A percentile compares a stretch with the other conserved stretches of the same genome.
Conservation (phyloP, 768 basidiomycete species). For the Exidia glandulosa region DNA sequence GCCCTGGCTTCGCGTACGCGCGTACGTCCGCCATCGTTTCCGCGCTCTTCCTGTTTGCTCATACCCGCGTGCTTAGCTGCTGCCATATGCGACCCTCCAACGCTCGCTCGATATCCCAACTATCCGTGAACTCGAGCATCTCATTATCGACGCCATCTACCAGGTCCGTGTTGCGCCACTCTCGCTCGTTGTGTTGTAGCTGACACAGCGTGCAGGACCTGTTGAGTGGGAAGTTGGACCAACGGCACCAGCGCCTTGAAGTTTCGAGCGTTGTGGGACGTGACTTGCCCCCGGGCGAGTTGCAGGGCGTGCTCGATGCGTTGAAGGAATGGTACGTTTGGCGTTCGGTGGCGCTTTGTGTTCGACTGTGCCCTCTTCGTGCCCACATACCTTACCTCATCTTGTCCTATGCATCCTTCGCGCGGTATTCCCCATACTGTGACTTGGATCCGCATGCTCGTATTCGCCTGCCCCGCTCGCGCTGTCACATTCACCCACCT, state of each 20-base stretch:
- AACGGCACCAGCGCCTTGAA: conserved; percentile 80
- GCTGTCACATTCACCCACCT: too few species aligned
- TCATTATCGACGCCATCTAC: conserved; percentile 96
- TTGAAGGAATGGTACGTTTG: conserved; percentile 54
- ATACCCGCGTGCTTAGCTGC: conserved; percentile 38
- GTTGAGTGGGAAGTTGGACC: conserved; percentile 85
- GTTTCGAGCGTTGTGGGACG: conserved; percentile 89
- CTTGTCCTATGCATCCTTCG: too few species aligned
- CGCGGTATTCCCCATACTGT: too few species aligned
- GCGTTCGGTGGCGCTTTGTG: background rate
- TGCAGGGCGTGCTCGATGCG: conserved; percentile 48
- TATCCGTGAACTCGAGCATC: conserved; percentile 86
- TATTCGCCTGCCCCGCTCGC: too few species aligned
- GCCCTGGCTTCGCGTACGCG: conserved; percentile 67
- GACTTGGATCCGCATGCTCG: too few species aligned
- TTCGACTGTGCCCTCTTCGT: too few species aligned
- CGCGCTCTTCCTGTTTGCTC: background rate
- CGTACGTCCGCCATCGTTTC: conserved; percentile 34
- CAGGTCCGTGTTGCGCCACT: too few species aligned
- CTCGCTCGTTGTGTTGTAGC: too few species aligned
- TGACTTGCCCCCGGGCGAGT: conserved; percentile 70
- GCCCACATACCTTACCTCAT: too few species aligned
- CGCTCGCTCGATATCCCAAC: conserved; percentile 60
- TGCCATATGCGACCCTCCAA: conserved; percentile 69
- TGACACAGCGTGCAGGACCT: too few species aligned